Evolutionary conservation across 805 yeast genomes (phyloP).

Genomic region (Teunomyces barrocoloradensis): DNA sequence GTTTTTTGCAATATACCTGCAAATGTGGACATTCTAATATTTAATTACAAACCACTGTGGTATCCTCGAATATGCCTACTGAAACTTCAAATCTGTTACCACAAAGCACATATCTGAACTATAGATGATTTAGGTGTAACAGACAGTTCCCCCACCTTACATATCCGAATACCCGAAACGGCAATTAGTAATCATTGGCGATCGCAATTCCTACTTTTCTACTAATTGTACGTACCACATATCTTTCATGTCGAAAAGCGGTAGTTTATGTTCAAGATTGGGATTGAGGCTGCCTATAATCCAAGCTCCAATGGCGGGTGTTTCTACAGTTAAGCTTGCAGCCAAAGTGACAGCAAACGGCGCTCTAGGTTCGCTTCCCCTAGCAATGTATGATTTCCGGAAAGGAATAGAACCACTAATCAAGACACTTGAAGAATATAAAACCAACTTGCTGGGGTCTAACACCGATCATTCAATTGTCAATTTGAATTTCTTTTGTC

Average conservation of each 20-base stretch:
- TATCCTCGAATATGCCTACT: too few relatives aligned
- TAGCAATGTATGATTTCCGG: conserved; percentile 30
- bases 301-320: conserved; percentile 64
- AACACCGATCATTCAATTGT: conserved; percentile 16
- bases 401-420: conserved; percentile 16
- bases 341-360: conserved; percentile 42
- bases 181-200: neutral
- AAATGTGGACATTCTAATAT: too few relatives aligned
- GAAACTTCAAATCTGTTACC: too few relatives aligned
- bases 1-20: too few relatives aligned
- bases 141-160: too few relatives aligned
- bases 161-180: neutral
- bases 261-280: conserved; percentile 11
- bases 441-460: conserved; percentile 9
- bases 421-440: conserved; percentile 14
- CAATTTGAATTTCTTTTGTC: conserved; percentile 49
- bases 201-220: neutral
- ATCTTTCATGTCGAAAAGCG: conserved; percentile 2
- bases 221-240: too few relatives aligned
- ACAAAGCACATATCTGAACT: too few relatives aligned
- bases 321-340: conserved; percentile 45
- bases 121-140: too few relatives aligned
- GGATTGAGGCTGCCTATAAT: conserved; percentile 43
- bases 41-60: too few relatives aligned
- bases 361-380: conserved; percentile 50